Evolutionary conservation across 306 rosid species (phyloP), one percentile per base, ranked within the genome.

Genomic region (Lupinus albus): DNA sequence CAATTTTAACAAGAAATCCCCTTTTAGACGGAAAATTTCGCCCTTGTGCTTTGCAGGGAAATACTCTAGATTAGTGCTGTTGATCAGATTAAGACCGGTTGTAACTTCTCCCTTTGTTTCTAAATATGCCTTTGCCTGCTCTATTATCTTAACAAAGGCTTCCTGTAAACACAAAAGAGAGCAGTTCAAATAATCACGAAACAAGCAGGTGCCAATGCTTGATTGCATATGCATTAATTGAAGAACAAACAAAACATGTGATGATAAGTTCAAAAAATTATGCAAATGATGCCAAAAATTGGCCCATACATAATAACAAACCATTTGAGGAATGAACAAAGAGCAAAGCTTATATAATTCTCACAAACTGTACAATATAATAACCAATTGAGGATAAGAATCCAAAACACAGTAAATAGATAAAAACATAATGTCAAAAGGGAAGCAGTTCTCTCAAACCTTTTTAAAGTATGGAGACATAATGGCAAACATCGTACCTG

Each of bases 61-160:
- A 78, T 94, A 94, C 75, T 94, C 99, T 11, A 94, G 70, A 83
- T 90, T 94, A 51, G 99, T 91, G 83, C 88, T 88, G 80, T 83
- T 88, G 68, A 94, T 94, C 74, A 94, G 79, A 85, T 84, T 88
- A 53, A 90, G 87, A 61, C 99, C 99, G 38, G 67, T 84, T 25
- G 85, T 64, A 70, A 85, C 84, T 80, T 94, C 99, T 71, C 99
- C 99, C 62, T 90, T 94, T 75, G 80, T 88, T 82, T 94, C 97
- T 81, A 94, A 51, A 71, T 86, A 83, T 21, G 99, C 99, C 82
- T 88, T 89, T 11, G 95, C 97, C 75, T 94, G 99, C 82, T 94
- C 99, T 67, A 91, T 81, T 71, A 94, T 94, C 91, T 94, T 94
- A 68, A 89, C 89, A 77, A 94, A 94, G 56, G 99, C 99, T 80